Percentiles rank a stretch among this genome's conserved stretches.
Conservation (phyloP, 805 yeast species). For the Sungouiozyma intestinalis region DNA sequence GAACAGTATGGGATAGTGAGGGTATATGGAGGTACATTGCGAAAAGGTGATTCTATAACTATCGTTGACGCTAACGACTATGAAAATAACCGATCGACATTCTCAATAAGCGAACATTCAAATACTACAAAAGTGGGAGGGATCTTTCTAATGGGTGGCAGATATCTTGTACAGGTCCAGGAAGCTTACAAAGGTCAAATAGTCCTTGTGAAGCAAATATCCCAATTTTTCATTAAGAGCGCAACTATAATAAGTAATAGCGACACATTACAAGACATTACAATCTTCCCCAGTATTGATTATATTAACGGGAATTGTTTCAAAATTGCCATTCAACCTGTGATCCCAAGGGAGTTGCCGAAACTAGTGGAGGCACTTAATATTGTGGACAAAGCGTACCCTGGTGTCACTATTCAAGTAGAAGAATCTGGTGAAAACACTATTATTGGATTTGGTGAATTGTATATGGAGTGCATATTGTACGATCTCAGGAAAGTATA, state of each 20-base stretch:
- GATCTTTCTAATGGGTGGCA: constrained; percentile 52
- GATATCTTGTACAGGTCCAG: constrained; percentile 50
- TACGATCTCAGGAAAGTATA: constrained; percentile 62
- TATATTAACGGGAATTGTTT: constrained; percentile 42
- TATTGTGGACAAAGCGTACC: constrained; percentile 49
- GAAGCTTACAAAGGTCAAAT: constrained; percentile 56
- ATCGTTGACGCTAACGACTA: constrained; percentile 44
- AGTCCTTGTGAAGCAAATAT: constrained; percentile 58
- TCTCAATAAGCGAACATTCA: constrained; percentile 19
- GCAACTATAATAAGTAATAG: constrained; percentile 42
- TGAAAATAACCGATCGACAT: constrained; percentile 36
- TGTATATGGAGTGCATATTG: constrained; percentile 73
- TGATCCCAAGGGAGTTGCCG: constrained; percentile 68
- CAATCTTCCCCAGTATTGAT: constrained; percentile 27
- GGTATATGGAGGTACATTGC: constrained; percentile 50
- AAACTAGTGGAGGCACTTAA: constrained; percentile 60
- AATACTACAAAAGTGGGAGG: constrained; percentile 22
- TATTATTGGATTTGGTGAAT: constrained; percentile 74
- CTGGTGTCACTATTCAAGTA: constrained; percentile 56
- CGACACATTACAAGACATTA: constrained; percentile 12
- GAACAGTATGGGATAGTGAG: constrained; percentile 46
- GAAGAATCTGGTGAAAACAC: constrained; percentile 88
- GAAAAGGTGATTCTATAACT: constrained; percentile 36
- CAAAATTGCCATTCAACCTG: constrained; percentile 77
- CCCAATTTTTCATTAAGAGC: constrained; percentile 37